Conservation (phyloP, 768 basidiomycete species). For the Mycena rebaudengoi region DNA sequence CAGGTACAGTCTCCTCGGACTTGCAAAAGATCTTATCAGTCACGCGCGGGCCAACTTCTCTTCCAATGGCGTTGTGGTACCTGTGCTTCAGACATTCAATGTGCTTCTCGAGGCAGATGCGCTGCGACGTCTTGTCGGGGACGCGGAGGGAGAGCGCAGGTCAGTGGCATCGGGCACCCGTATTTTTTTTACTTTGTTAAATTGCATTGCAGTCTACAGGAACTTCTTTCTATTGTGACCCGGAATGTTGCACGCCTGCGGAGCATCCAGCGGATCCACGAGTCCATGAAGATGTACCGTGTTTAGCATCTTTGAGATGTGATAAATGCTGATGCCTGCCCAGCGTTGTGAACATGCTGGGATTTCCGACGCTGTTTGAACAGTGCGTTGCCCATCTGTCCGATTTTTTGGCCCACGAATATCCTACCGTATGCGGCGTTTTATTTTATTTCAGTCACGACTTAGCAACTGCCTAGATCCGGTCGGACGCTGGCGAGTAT, state of each 20-base stretch:
- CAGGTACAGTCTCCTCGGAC: constrained; percentile 56
- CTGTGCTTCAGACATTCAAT: constrained; percentile 79
- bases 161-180: constrained; percentile 44
- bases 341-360: constrained; percentile 75
- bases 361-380: constrained; percentile 55
- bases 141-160: constrained; percentile 59
- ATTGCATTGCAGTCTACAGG: constrained; percentile 62
- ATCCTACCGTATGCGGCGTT: constrained; percentile 82
- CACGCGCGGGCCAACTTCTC: constrained; percentile 61
- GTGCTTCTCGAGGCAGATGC: constrained; percentile 75
- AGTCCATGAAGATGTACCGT: constrained; percentile 83
- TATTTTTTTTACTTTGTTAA: no score
- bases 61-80: constrained; percentile 82
- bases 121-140: constrained; percentile 57
- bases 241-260: constrained; percentile 76
- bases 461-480: constrained; percentile 58
- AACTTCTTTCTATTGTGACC: constrained; percentile 63
- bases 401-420: constrained; percentile 79
- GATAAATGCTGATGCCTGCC: constrained; percentile 13
- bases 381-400: constrained; percentile 55
- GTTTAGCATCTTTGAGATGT: constrained; percentile 27
- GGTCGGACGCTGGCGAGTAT: constrained; percentile 83
- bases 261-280: constrained; percentile 81
- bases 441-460: constrained; percentile 14
- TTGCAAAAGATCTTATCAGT: constrained; percentile 66